phyloP scores from a whole-genome alignment of 139 green algal species.

The Trebouxia sp. region DNA sequence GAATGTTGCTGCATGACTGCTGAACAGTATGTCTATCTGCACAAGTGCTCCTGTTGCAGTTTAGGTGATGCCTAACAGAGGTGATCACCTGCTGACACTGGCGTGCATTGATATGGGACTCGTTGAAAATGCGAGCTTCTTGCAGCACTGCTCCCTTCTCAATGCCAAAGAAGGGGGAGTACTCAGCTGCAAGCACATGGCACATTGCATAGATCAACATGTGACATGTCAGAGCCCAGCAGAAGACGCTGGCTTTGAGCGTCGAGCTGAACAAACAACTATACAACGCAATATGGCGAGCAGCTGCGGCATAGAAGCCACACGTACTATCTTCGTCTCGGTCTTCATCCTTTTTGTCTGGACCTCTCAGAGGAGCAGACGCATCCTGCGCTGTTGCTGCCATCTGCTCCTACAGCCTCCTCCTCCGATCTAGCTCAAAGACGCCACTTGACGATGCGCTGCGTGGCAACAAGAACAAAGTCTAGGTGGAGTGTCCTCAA shows the following conservation, averaged over 20 bases:
- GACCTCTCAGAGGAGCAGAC: constrained; percentile 66
- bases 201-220: neutral
- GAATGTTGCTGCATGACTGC: no score
- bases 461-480: no score
- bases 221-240: no score
- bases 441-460: no score
- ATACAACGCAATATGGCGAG: no score
- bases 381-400: constrained; percentile 77
- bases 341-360: constrained; percentile 89
- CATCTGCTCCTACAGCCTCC: constrained; percentile 41
- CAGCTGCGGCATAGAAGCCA: neutral
- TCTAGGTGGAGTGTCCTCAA: no score
- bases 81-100: constrained; percentile 86
- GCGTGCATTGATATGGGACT: constrained; percentile 90
- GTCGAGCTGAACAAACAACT: no score
- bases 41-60: neutral
- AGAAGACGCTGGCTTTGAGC: no score
- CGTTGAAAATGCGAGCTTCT: constrained; percentile 95
- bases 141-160: constrained; percentile 99
- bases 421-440: neutral
- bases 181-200: constrained; percentile 83
- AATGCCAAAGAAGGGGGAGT: constrained; percentile 99
- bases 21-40: neutral
- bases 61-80: neutral
- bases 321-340: constrained; percentile 85